These are phyloP conservation scores for Botrytis galanthina DNA, from an alignment of 2,329 filamentous ascomycete species.

Conservation along the genomic window DNA sequence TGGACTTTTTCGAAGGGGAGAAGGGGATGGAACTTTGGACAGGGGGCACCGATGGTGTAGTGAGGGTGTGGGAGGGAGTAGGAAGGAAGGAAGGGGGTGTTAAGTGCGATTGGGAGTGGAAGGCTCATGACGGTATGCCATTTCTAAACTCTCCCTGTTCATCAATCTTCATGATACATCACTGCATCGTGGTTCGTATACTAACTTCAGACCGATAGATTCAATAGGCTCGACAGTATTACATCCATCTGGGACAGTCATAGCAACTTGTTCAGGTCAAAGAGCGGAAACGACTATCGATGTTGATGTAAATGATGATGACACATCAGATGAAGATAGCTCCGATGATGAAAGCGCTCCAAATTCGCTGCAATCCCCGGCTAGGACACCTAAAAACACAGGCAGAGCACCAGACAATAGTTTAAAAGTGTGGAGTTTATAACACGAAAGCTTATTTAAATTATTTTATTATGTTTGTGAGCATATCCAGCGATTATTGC, in stretches of 20 bases:
- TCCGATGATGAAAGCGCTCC: slow-evolving; percentile 11
- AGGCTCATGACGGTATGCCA: slow-evolving; percentile 36
- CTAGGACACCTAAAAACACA: not conserved
- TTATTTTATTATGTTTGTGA: not conserved
- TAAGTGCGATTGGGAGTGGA: slow-evolving; percentile 37
- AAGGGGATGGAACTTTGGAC: slow-evolving; percentile 62
- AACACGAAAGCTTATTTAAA: slow-evolving; percentile 19
- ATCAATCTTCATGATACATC: not conserved
- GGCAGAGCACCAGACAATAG: slow-evolving; percentile 42
- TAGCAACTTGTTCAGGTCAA: slow-evolving; percentile 39
- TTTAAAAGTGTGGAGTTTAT: slow-evolving; percentile 48
- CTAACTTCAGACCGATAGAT: slow-evolving; percentile 27
- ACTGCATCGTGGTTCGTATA: not conserved
- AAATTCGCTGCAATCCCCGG: not conserved
- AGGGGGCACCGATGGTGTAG: slow-evolving; percentile 52
- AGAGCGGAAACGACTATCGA: slow-evolving; percentile 24
- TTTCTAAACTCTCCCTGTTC: not conserved
- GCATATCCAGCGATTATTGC: not conserved
- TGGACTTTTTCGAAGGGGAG: slow-evolving; percentile 52
- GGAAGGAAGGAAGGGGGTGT: slow-evolving; percentile 47
- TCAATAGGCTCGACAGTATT: slow-evolving; percentile 35
- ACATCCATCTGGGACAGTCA: slow-evolving; percentile 37
- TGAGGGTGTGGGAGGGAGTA: slow-evolving; percentile 59
- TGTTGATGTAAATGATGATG: slow-evolving; percentile 19
- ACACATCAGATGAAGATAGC: slow-evolving; percentile 21